Percentiles rank a stretch among this genome's conserved stretches.
Evolutionary conservation across 345 rosid species (phyloP).

Genomic region (Populus ilicifolia): DNA sequence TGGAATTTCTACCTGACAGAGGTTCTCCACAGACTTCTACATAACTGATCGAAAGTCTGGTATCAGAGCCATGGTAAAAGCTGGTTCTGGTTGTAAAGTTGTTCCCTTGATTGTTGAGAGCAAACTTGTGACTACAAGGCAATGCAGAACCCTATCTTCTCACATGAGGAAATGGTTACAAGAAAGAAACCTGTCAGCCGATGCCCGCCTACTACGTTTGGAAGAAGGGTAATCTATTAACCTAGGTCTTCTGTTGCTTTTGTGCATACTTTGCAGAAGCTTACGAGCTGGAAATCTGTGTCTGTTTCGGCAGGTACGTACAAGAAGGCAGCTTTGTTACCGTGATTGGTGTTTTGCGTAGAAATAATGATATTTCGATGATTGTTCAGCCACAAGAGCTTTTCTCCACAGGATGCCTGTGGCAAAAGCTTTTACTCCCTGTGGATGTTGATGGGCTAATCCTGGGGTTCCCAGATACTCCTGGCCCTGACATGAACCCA

Average conservation of each 20-base stretch:
- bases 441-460: constrained; percentile 48
- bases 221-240: constrained; percentile 43
- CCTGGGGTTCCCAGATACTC: constrained; percentile 25
- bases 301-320: constrained; percentile 35
- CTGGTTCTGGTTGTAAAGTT: constrained; percentile 43
- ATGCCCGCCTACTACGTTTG: constrained; percentile 37
- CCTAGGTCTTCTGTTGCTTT: background rate
- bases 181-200: constrained; percentile 39
- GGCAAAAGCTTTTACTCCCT: constrained; percentile 44
- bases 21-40: constrained; percentile 54
- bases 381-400: constrained; percentile 43
- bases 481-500: constrained; percentile 11
- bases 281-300: constrained; percentile 13
- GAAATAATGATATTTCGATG: constrained; percentile 28
- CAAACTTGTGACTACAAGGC: constrained; percentile 42
- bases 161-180: constrained; percentile 46
- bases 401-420: constrained; percentile 46
- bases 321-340: constrained; percentile 49
- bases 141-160: constrained; percentile 35
- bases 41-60: constrained; percentile 47
- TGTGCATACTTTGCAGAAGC: background rate
- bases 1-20: constrained; percentile 36
- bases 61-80: constrained; percentile 45
- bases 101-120: constrained; percentile 45
- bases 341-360: constrained; percentile 40